These are phyloP conservation scores for Linnemannia hyalina DNA, from an alignment of 192 early-diverging fungal species.

Conservation along the genomic window DNA sequence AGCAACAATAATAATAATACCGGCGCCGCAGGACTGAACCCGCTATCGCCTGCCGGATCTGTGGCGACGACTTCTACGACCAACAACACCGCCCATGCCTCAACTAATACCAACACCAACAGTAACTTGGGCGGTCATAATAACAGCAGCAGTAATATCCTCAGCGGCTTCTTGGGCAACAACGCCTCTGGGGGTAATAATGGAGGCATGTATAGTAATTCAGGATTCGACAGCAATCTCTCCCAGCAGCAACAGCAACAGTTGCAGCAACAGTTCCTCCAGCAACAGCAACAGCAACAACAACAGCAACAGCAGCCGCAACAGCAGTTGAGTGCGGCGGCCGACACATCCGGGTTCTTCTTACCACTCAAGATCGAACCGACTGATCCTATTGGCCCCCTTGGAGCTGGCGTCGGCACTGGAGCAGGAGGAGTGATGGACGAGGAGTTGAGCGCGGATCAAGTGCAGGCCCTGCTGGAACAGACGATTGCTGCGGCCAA, in stretches of 20 bases:
- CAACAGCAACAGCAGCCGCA: constrained; percentile 6
- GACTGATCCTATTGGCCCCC: constrained; percentile 3
- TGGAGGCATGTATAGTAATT: background rate
- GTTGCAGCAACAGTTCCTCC: constrained; percentile 9
- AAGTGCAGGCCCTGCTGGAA: constrained; percentile 47
- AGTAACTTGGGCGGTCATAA: background rate
- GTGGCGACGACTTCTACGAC: background rate
- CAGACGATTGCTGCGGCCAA: constrained; percentile 44
- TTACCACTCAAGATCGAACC: constrained; percentile 47
- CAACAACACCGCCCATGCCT: constrained; percentile 3
- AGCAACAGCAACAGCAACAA: constrained; percentile 21
- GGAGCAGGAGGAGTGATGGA: constrained; percentile 10
- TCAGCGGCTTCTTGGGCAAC: constrained; percentile 29
- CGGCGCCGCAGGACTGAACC: background rate
- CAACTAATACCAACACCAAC: constrained; percentile 14
- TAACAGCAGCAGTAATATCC: background rate
- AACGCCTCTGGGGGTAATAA: background rate
- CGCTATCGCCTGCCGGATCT: background rate
- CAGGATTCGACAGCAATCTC: background rate
- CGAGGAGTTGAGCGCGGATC: constrained; percentile 48
- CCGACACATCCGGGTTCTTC: constrained; percentile 25
- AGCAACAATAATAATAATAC: constrained; percentile 6
- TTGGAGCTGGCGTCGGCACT: background rate
- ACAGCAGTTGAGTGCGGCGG: background rate
- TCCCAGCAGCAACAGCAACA: constrained; percentile 1